Conservation (phyloP, 768 basidiomycete species). For the Hypholoma sublateritium region DNA sequence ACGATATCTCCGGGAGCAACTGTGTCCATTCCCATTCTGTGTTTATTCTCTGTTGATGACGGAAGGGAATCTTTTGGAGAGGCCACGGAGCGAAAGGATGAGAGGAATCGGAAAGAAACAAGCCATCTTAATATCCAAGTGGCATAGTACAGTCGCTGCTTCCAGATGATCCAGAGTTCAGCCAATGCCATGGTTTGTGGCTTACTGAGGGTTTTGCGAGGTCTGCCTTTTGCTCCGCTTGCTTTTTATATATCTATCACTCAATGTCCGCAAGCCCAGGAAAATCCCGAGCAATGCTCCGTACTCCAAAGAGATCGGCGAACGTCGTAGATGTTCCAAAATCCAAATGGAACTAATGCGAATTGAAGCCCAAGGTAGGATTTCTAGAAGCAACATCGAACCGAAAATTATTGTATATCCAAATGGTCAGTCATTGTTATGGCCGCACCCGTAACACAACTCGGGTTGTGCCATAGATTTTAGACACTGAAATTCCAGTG, state of each 20-base stretch:
- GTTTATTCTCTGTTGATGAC: neutral
- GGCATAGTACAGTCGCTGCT: neutral
- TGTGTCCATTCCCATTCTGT: too few relatives aligned
- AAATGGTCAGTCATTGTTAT: too few relatives aligned
- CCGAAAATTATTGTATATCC: too few relatives aligned
- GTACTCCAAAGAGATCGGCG: neutral
- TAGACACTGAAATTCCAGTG: too few relatives aligned
- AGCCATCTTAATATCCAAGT: neutral
- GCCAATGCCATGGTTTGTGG: neutral
- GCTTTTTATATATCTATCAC: neutral
- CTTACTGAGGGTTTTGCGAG: neutral
- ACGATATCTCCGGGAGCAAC: too few relatives aligned
- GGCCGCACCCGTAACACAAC: too few relatives aligned
- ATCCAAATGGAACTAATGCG: neutral
- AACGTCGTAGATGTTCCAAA: neutral
- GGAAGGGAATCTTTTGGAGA: neutral
- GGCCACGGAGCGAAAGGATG: neutral
- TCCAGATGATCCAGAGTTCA: neutral
- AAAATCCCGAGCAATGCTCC: neutral
- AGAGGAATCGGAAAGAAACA: neutral
- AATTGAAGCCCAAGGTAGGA: neutral
- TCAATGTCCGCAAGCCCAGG: neutral
- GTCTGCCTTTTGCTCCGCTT: neutral
- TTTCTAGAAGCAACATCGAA: neutral
- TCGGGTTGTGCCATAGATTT: too few relatives aligned